Conservation (phyloP, 768 basidiomycete species). For the Leccinum boreale region DNA sequence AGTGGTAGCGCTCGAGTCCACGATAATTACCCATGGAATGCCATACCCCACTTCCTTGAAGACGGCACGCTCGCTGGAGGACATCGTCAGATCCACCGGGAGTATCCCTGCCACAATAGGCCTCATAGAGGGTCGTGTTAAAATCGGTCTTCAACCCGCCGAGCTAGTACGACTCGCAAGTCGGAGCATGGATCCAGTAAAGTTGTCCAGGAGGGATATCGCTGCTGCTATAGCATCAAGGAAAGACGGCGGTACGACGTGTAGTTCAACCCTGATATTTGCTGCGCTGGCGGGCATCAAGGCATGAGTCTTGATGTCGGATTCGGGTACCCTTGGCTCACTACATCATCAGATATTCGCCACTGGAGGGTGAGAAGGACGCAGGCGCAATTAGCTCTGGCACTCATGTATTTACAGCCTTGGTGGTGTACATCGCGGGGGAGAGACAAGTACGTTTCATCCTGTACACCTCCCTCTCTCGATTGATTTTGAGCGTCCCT, state of each 20-base stretch:
- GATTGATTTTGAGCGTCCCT: not conserved
- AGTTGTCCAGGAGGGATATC: constrained; percentile 80
- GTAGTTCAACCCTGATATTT: constrained; percentile 70
- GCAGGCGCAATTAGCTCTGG: not conserved
- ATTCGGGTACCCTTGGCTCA: constrained; percentile 7
- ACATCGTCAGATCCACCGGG: constrained; percentile 67
- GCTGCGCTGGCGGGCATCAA: constrained; percentile 85
- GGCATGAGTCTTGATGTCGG: constrained; percentile 33
- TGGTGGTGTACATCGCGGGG: constrained; percentile 82
- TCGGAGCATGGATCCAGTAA: constrained; percentile 43
- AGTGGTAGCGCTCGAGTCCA: constrained; percentile 88
- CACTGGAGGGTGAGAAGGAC: constrained; percentile 77
- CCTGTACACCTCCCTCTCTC: not conserved
- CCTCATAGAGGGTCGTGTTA: constrained; percentile 76
- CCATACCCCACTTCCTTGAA: constrained; percentile 76
- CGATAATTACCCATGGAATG: constrained; percentile 91
- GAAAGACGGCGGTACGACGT: constrained; percentile 79
- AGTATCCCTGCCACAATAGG: constrained; percentile 92
- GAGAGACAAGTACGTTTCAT: constrained; percentile 52
- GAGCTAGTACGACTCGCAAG: constrained; percentile 73
- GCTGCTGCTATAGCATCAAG: constrained; percentile 66
- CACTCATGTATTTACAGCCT: constrained; percentile 41
- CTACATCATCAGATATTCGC: constrained; percentile 62
- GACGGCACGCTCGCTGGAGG: constrained; percentile 69
- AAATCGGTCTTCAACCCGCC: constrained; percentile 68